A percentile compares a stretch with the other conserved stretches of the same genome.
Conservation (phyloP, 805 yeast species). For the Dipodascopsis uninucleata region DNA sequence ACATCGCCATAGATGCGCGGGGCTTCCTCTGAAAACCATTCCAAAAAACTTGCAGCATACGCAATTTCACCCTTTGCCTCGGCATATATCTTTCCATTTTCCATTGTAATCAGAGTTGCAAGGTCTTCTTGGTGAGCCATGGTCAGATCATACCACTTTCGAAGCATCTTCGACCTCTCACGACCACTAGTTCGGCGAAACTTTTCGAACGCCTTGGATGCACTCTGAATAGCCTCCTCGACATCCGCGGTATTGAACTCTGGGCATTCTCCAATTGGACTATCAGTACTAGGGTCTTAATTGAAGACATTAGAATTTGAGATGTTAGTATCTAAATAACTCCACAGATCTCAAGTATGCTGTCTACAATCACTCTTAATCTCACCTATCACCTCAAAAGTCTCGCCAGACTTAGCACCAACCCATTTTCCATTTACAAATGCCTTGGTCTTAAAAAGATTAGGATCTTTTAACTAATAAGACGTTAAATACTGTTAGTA, state of each 20-base stretch:
- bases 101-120: slow-evolving; percentile 60
- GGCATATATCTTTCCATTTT: slow-evolving; percentile 69
- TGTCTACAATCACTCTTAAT: too few species aligned
- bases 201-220: slow-evolving; percentile 49
- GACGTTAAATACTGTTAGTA: too few species aligned
- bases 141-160: slow-evolving; percentile 52
- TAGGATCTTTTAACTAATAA: background rate
- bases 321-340: too few species aligned
- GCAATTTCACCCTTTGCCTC: slow-evolving; percentile 70
- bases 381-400: background rate
- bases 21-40: slow-evolving; percentile 87
- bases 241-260: slow-evolving; percentile 51
- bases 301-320: too few species aligned
- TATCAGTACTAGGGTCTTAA: slow-evolving; percentile 76
- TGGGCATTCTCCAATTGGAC: slow-evolving; percentile 52
- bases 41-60: slow-evolving; percentile 72
- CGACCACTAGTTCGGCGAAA: slow-evolving; percentile 56
- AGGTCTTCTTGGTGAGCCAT: slow-evolving; percentile 59
- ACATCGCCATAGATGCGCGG: slow-evolving; percentile 66
- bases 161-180: slow-evolving; percentile 51
- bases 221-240: slow-evolving; percentile 52
- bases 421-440: background rate
- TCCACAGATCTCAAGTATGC: too few species aligned
- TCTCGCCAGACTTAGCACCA: background rate
- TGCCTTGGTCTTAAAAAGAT: background rate